Conservation (phyloP, 1,139 yeast species). For the Zygoascus sp. region DNA sequence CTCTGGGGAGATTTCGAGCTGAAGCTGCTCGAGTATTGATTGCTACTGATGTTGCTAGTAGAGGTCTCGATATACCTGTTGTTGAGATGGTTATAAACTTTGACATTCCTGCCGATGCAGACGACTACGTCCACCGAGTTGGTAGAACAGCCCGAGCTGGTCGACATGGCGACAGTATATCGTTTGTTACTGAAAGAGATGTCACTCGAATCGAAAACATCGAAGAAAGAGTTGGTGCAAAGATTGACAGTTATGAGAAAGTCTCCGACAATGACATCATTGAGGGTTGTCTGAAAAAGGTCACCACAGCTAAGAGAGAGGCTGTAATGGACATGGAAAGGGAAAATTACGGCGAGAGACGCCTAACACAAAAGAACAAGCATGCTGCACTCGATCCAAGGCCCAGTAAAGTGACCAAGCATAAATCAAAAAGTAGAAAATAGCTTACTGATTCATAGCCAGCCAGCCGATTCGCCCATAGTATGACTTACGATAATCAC, state of each 20-base stretch:
- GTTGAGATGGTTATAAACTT: constrained; percentile 86
- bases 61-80: constrained; percentile 94
- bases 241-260: constrained; percentile 67
- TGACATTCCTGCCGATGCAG: constrained; percentile 95
- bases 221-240: constrained; percentile 74
- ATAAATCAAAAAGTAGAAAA: neutral
- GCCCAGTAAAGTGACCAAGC: neutral
- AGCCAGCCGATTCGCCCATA: neutral
- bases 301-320: constrained; percentile 82
- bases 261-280: constrained; percentile 75
- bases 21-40: constrained; percentile 87
- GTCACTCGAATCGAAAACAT: constrained; percentile 76
- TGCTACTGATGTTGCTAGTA: constrained; percentile 94
- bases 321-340: constrained; percentile 90
- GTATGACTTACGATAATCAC: neutral
- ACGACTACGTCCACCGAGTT: constrained; percentile 94
- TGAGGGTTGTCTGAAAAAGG: constrained; percentile 56
- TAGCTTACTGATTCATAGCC: neutral
- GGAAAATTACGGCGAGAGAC: constrained; percentile 78
- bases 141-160: constrained; percentile 99
- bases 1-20: constrained; percentile 88
- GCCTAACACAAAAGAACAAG: constrained; percentile 51
- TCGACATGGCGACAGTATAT: constrained; percentile 61
- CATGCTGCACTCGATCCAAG: constrained; percentile 13
- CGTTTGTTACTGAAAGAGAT: constrained; percentile 82